Conservation (phyloP, 2,329 filamentous ascomycete genomes). For the Phyllosticta ampelicida region DNA sequence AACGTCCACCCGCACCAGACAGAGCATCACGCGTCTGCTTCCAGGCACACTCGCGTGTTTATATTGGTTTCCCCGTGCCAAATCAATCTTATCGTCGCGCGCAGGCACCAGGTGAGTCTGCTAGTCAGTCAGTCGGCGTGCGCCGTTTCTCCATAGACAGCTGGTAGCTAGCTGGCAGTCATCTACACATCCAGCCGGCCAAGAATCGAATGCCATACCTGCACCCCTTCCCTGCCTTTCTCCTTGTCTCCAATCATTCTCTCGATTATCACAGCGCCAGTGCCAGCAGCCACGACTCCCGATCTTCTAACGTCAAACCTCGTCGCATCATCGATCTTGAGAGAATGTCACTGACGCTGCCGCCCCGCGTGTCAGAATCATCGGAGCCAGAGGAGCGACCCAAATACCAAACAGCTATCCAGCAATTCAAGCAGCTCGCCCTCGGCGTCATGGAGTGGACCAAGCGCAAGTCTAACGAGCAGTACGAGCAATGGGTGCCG, state of each 20-base stretch:
- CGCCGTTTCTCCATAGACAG: neutral
- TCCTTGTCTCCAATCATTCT: neutral
- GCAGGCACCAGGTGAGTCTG: neutral
- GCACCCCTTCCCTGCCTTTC: neutral
- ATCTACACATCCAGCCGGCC: neutral
- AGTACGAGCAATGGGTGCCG: slow-evolving; percentile 66
- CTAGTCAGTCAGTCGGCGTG: neutral
- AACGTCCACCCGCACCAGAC: neutral
- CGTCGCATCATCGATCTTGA: neutral
- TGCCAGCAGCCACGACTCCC: neutral
- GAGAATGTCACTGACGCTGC: neutral
- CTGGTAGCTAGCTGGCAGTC: neutral
- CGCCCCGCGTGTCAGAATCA: neutral
- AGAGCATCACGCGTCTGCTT: neutral
- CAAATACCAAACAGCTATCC: neutral
- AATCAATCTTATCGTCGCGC: neutral
- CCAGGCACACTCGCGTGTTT: neutral
- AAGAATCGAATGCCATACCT: neutral
- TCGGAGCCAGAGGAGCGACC: neutral
- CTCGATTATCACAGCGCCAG: neutral
- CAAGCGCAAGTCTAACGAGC: slow-evolving; percentile 55
- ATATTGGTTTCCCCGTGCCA: neutral
- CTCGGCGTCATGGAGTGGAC: slow-evolving; percentile 35
- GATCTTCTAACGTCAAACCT: neutral
- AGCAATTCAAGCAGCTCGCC: neutral